Percentiles rank a stretch among this genome's conserved stretches.
Evolutionary conservation across 208 protist species (phyloP).

Genomic region (Herpetomonas samuelpessoai): DNA sequence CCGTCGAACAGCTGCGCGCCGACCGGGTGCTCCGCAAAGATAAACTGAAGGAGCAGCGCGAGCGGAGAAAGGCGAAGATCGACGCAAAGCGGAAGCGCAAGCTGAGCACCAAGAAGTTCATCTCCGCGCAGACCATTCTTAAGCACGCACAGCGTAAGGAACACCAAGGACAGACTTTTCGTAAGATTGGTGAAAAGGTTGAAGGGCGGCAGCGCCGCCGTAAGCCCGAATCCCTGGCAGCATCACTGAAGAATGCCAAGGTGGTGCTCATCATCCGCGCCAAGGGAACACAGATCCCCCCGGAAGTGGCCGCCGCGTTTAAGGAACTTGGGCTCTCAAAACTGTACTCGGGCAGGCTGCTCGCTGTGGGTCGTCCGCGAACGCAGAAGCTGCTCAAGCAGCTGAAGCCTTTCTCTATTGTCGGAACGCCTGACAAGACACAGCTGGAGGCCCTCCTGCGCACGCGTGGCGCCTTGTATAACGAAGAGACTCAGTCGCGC

Average conservation of each 20-base stretch:
- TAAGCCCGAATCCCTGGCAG: slow-evolving; percentile 20
- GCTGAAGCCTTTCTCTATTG: slow-evolving; percentile 72
- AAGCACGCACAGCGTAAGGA: slow-evolving; percentile 81
- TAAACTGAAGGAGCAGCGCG: slow-evolving; percentile 76
- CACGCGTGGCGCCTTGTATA: slow-evolving; percentile 75
- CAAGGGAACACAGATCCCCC: slow-evolving; percentile 74
- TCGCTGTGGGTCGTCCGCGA: slow-evolving; percentile 37
- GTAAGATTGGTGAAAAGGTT: slow-evolving; percentile 79
- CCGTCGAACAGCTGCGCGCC: slow-evolving; percentile 83
- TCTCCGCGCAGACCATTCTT: slow-evolving; percentile 79
- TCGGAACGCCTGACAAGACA: slow-evolving; percentile 67
- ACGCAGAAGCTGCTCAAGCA: slow-evolving; percentile 74
- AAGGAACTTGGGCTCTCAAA: slow-evolving; percentile 60
- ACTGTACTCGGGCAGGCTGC: slow-evolving; percentile 76
- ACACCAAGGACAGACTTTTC: slow-evolving; percentile 59
- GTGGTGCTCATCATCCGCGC: slow-evolving; percentile 77
- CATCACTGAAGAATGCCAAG: slow-evolving; percentile 40
- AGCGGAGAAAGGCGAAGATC: slow-evolving; percentile 78
- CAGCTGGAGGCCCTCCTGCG: slow-evolving; percentile 82
- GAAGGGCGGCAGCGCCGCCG: slow-evolving; percentile 38
- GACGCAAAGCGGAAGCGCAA: slow-evolving; percentile 84
- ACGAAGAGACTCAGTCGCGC: slow-evolving; percentile 62
- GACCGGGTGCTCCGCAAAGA: slow-evolving; percentile 80
- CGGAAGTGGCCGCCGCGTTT: slow-evolving; percentile 72
- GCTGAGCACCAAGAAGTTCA: slow-evolving; percentile 85